phyloP scores from a whole-genome alignment of 441 rosid species.

The Metrosideros polymorpha region DNA sequence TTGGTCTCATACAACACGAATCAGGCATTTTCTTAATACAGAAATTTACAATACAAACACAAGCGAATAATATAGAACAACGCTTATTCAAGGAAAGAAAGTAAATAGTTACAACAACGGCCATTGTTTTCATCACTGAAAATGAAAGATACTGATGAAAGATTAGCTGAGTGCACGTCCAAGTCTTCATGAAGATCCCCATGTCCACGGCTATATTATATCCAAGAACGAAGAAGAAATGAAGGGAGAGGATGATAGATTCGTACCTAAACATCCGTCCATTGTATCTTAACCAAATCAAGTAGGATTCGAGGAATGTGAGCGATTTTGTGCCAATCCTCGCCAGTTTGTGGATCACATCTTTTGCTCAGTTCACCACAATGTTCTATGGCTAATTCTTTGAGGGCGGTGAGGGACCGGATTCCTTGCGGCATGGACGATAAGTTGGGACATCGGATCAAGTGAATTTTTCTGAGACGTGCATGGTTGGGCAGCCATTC shows the following conservation, averaged over 20 bases:
- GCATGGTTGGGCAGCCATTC: not conserved
- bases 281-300: not conserved
- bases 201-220: not conserved
- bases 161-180: not conserved
- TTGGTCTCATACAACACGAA: rapidly evolving
- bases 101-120: not conserved
- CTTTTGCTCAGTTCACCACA: not conserved
- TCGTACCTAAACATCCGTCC: not conserved
- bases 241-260: not conserved
- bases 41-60: not conserved
- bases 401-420: not conserved
- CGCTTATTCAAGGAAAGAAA: not conserved
- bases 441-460: not conserved
- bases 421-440: not conserved
- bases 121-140: not conserved
- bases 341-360: not conserved
- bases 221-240: not conserved
- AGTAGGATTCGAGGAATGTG: not conserved
- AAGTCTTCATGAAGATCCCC: rapidly evolving
- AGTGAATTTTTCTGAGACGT: not conserved
- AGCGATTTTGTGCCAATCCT: not conserved
- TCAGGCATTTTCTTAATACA: not conserved
- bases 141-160: not conserved
- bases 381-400: not conserved
- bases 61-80: not conserved